Conservation (phyloP, 2,329 filamentous ascomycete species). For the Apiospora kogelbergensis region DNA sequence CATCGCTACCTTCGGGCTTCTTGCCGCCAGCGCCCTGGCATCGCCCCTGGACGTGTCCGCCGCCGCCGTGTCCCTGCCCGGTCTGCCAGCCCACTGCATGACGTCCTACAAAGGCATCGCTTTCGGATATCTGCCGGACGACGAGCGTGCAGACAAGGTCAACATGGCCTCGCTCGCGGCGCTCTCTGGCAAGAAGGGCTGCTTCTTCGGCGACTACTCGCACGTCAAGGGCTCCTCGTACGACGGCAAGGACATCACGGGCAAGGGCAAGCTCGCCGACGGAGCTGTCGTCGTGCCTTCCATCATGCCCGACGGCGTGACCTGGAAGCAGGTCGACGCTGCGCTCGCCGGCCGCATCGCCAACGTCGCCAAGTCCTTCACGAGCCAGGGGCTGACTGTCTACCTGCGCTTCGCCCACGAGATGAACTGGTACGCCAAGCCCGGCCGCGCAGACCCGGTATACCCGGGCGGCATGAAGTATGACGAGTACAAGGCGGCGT, state of each 20-base stretch:
- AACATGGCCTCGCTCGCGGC: conserved; percentile 16
- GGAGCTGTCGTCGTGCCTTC: conserved; percentile 24
- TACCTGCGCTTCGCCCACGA: conserved; percentile 23
- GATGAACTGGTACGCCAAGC: conserved; percentile 22
- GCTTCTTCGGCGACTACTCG: conserved; percentile 23
- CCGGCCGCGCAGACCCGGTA: conserved; percentile 11
- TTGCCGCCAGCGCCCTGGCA: not conserved
- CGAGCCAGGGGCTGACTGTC: conserved; percentile 16
- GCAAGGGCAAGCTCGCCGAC: conserved; percentile 16
- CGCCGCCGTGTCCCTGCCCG: not conserved
- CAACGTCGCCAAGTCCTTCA: conserved; percentile 16
- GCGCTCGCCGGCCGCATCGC: conserved; percentile 16
- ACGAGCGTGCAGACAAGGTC: conserved; percentile 13
- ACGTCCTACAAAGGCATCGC: conserved; percentile 19
- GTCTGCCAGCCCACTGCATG: conserved; percentile 9
- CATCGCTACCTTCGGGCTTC: not conserved
- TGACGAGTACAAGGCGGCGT: conserved; percentile 17
- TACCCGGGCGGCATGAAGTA: conserved; percentile 16
- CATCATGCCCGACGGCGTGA: conserved; percentile 23
- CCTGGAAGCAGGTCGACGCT: conserved; percentile 15
- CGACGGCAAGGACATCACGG: conserved; percentile 21
- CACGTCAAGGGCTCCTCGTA: conserved; percentile 21
- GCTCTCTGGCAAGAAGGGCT: conserved; percentile 16
- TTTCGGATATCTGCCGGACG: conserved; percentile 25
- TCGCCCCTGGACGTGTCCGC: not conserved